Base-by-base conservation (phyloP, 1,139 yeast species). In the Suhomyces kunorum region DNA sequence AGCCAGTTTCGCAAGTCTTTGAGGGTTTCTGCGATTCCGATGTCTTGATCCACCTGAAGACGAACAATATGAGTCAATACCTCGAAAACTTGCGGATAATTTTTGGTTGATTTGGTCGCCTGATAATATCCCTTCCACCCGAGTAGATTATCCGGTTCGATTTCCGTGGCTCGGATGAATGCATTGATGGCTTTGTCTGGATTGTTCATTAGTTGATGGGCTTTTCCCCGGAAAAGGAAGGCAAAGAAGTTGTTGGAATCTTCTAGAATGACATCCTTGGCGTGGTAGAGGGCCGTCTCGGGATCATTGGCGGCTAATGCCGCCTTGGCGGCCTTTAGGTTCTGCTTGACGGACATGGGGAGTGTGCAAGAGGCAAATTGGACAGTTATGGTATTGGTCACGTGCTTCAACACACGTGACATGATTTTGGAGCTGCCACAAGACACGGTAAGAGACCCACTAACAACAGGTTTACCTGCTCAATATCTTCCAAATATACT, bases 81-180 rank as follows among this genome's bases (percentile, higher is more conserved):
- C 1, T 63, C 61, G 53, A 85, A 82, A 49, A 83, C 76, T 11
- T 64, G 55, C 8, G 58, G 54, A 51, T 64, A 73, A 40, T 80
- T 71, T 11, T 62, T 51, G n/a, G 54, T 54, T 5, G 57, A 53
- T 40, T 64, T 67, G 23, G 40, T 59, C 46, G 41, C 61, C 58
- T 49, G 59, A 46, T 80, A 63, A 45, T 83, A 71, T 0, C 97
- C 98, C 56, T 87, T 88, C 95, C 95, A 89, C 0, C 92, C 95
- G 19, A 77, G 59, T 1, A 80, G 47, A 40, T 81, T 79, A 1
- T 67, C 65, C 0, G 82, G 78, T 25, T 83, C 79, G 1, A 83
- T 38, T 3, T 61, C 54, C 2, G 79, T 74, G 0, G 96, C 96
- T 30, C 58, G 61, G 20, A 58, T 51, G 51, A 85, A 87, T 2